Evolutionary conservation across 1,284 basidiomycete genomes (phyloP).

Genomic region (Austroboletus rostrupii): DNA sequence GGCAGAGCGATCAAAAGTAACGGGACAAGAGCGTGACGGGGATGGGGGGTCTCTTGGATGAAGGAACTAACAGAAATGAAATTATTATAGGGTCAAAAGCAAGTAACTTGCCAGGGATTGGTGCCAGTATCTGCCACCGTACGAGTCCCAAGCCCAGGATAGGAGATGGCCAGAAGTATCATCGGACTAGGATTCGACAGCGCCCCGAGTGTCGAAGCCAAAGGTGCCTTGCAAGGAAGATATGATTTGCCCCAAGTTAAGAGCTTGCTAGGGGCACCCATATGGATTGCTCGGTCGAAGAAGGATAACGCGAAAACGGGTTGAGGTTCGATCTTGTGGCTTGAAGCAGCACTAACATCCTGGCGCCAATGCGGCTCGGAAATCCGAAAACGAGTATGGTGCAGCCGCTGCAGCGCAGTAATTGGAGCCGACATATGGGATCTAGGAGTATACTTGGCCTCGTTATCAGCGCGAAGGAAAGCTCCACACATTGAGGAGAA

Average conservation of each 20-base stretch:
- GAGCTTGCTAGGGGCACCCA: too few relatives aligned
- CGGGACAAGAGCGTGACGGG: neutral
- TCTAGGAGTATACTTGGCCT: too few relatives aligned
- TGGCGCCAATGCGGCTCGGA: too few relatives aligned
- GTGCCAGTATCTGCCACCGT: neutral
- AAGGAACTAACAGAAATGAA: neutral
- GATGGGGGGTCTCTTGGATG: neutral
- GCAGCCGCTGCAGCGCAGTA: too few relatives aligned
- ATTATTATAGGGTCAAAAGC: constrained; percentile 20
- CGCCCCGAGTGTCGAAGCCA: neutral
- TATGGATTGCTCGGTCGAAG: too few relatives aligned
- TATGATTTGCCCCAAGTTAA: too few relatives aligned
- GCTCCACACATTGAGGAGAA: too few relatives aligned
- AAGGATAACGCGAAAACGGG: too few relatives aligned
- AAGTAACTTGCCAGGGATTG: neutral
- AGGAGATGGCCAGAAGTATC: constrained; percentile 4
- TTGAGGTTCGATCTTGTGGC: too few relatives aligned
- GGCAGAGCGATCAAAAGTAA: neutral
- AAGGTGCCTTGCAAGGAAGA: neutral
- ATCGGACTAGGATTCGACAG: neutral
- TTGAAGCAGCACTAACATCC: too few relatives aligned
- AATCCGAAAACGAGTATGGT: too few relatives aligned
- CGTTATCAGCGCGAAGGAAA: neutral
- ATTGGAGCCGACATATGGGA: too few relatives aligned
- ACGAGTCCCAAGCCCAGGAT: neutral